These are phyloP conservation scores for Graphilbum fragrans DNA, from an alignment of 2,329 filamentous ascomycete genomes.

Conservation along the genomic window DNA sequence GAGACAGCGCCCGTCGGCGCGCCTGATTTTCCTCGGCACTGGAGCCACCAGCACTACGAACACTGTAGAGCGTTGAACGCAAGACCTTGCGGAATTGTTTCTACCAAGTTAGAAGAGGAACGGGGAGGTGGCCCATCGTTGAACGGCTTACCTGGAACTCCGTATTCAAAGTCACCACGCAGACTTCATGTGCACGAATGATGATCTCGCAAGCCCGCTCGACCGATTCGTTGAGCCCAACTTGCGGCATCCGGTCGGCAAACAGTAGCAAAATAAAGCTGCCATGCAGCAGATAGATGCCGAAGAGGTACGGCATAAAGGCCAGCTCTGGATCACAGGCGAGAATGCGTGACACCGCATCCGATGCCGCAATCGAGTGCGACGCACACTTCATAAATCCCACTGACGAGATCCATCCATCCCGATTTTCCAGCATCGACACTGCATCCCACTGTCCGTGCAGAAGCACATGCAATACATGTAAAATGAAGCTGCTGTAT, in stretches of 20 bases:
- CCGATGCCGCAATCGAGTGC: conserved; percentile 32
- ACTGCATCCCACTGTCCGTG: conserved; percentile 38
- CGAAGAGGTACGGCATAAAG: conserved; percentile 40
- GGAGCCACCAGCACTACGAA: no score
- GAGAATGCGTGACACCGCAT: conserved; percentile 32
- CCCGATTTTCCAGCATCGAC: conserved; percentile 33
- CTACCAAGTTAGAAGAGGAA: no score
- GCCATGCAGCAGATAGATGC: conserved; percentile 38
- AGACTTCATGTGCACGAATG: conserved; percentile 36
- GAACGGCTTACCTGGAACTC: conserved; percentile 28
- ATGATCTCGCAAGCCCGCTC: conserved; percentile 36
- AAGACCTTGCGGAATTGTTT: no score
- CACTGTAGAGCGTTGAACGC: no score
- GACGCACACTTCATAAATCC: conserved; percentile 31
- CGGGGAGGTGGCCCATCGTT: no score
- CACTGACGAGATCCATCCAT: conserved; percentile 34
- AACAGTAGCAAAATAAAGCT: conserved; percentile 37
- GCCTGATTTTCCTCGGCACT: no score
- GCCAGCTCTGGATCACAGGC: conserved; percentile 34
- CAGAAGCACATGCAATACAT: conserved; percentile 33
- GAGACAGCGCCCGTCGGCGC: no score
- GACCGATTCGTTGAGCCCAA: conserved; percentile 29
- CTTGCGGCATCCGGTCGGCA: conserved; percentile 34
- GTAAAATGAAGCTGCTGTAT: conserved; percentile 34
- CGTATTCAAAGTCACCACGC: conserved; percentile 34